Evolutionary conservation across 1,284 basidiomycete genomes (phyloP).

Genomic region (Austropuccinia psidii): DNA sequence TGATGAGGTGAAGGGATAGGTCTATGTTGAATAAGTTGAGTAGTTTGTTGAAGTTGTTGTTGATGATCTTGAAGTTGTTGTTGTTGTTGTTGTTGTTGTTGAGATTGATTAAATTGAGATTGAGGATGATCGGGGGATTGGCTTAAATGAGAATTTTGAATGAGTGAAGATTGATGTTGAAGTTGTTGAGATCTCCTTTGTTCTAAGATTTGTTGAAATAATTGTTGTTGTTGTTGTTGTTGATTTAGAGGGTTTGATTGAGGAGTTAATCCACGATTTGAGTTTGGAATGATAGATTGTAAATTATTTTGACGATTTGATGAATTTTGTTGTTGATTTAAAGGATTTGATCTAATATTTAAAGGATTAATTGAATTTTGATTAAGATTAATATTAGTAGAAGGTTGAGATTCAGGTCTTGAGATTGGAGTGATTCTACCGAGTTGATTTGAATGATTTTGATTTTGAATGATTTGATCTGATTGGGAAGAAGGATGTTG

Average conservation of each 20-base stretch:
- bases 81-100: slow-evolving; percentile 1
- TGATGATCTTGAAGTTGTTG: slow-evolving; percentile 19
- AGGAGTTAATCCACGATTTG: background rate
- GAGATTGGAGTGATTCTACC: background rate
- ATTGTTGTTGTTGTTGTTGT: slow-evolving; percentile 11
- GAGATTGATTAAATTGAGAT: background rate
- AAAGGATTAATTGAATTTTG: background rate
- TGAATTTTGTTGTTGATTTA: background rate
- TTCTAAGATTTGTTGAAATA: background rate
- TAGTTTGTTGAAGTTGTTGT: background rate
- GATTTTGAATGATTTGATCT: background rate
- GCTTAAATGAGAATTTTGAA: background rate
- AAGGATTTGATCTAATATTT: background rate
- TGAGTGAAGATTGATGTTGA: background rate
- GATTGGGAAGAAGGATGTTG: background rate
- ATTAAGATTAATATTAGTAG: background rate
- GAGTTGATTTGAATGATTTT: background rate
- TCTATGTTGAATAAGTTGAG: slow-evolving; percentile 12
- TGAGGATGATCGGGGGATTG: slow-evolving; percentile 1
- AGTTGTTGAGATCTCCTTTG: background rate
- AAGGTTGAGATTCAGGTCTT: background rate
- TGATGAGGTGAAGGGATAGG: slow-evolving; percentile 20
- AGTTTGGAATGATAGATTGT: background rate
- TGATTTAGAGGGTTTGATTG: background rate
- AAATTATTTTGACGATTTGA: background rate